phyloP scores from a whole-genome alignment of 1,284 basidiomycete genomes.

The Ceraceosorus guamensis region DNA sequence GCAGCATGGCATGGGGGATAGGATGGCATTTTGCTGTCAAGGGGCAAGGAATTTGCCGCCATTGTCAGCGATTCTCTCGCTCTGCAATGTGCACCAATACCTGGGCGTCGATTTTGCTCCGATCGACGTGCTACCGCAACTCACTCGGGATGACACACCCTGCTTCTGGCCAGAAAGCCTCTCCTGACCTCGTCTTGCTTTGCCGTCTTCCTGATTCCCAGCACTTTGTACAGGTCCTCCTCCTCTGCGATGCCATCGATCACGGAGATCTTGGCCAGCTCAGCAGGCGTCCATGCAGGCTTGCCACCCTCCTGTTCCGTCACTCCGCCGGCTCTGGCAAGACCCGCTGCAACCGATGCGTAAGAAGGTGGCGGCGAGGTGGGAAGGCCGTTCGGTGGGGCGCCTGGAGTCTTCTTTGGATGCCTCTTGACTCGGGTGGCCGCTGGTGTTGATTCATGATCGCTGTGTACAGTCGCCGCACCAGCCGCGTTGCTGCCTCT shows the following conservation, averaged over 20 bases:
- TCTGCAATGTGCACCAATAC: not conserved
- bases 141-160: slow-evolving; percentile 74
- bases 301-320: not conserved
- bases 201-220: slow-evolving; percentile 58
- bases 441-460: not conserved
- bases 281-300: slow-evolving; percentile 1
- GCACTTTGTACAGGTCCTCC: slow-evolving; percentile 63
- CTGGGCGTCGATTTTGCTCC: not conserved
- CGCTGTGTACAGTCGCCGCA: too few relatives aligned
- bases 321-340: not conserved
- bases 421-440: slow-evolving; percentile 9
- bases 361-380: slow-evolving; percentile 7
- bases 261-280: slow-evolving; percentile 8
- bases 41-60: not conserved
- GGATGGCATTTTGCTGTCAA: slow-evolving; percentile 66
- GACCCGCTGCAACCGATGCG: slow-evolving; percentile 8
- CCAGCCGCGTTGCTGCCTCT: too few relatives aligned
- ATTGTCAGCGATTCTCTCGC: not conserved
- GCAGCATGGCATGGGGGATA: slow-evolving; percentile 67
- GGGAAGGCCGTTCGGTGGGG: not conserved
- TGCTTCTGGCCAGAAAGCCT: slow-evolving; percentile 68
- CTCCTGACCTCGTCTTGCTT: slow-evolving; percentile 63
- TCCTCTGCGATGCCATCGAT: slow-evolving; percentile 12
- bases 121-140: slow-evolving; percentile 36
- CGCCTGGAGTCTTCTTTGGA: not conserved